These are phyloP conservation scores for Linum lewisii DNA, from an alignment of 345 rosid genomes.

Conservation along the genomic window DNA sequence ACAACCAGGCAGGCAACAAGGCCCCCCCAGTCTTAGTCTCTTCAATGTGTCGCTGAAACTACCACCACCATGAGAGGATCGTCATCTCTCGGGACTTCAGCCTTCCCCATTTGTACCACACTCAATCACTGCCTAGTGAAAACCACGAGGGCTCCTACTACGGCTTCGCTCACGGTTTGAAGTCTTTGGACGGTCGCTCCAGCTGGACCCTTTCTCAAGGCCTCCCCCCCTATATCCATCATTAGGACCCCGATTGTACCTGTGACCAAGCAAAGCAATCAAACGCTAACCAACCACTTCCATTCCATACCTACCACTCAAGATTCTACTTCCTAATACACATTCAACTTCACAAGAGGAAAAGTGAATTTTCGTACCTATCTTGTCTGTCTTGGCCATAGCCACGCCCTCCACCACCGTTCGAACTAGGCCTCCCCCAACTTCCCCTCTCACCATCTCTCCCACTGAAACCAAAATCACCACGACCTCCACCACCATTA, in stretches of 20 bases:
- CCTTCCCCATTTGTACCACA: too few species aligned
- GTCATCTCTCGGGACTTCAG: too few species aligned
- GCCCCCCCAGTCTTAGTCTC: too few species aligned
- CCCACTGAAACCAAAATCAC: not conserved
- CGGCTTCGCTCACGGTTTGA: not conserved
- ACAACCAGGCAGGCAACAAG: too few species aligned
- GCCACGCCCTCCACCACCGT: too few species aligned
- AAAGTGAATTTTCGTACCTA: too few species aligned
- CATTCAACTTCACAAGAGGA: not conserved
- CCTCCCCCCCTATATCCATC: not conserved
- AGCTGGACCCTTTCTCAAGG: not conserved
- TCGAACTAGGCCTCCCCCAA: not conserved
- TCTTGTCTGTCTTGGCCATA: too few species aligned
- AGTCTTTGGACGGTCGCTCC: not conserved
- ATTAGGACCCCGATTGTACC: not conserved
- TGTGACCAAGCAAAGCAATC: not conserved
- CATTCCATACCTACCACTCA: not conserved
- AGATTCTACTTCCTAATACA: too few species aligned
- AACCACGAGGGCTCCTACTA: not conserved
- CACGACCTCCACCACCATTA: not conserved
- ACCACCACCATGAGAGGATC: too few species aligned
- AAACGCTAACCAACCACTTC: not conserved
- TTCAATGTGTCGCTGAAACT: too few species aligned
- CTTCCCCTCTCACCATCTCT: not conserved
- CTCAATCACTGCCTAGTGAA: conserved; percentile 2